A percentile compares a stretch with the other conserved stretches of the same genome.
phyloP scores from a whole-genome alignment of 1,284 basidiomycete species.

The Fomitopsis betulina region DNA sequence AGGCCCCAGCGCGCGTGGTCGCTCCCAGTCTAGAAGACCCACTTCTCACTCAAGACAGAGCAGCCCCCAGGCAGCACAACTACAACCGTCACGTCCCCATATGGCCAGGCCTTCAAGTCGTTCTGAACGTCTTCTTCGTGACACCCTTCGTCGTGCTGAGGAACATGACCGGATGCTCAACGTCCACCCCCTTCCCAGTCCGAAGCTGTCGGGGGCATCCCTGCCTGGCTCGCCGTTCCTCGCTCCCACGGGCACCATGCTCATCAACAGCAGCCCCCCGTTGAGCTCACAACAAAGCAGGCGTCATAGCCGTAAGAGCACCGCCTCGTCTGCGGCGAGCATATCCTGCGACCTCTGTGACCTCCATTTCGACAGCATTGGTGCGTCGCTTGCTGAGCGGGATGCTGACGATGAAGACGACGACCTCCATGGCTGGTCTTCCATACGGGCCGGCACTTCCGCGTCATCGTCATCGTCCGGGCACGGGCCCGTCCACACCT shows the following conservation, averaged over 20 bases:
- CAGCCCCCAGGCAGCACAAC: slow-evolving; percentile 16
- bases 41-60: slow-evolving; percentile 17
- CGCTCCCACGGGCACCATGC: slow-evolving; percentile 2
- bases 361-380: slow-evolving; percentile 7
- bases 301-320: slow-evolving; percentile 19
- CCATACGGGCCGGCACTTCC: slow-evolving; percentile 14
- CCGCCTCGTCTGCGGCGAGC: slow-evolving; percentile 22
- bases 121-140: slow-evolving; percentile 53
- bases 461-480: slow-evolving; percentile 19
- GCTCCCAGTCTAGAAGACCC: slow-evolving; percentile 22
- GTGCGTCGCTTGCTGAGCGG: slow-evolving; percentile 25
- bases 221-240: slow-evolving; percentile 6
- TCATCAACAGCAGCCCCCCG: slow-evolving; percentile 2
- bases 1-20: slow-evolving; percentile 13
- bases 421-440: slow-evolving; percentile 19
- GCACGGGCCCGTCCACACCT: slow-evolving; percentile 10
- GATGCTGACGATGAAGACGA: slow-evolving; percentile 25
- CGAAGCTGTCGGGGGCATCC: slow-evolving; percentile 7
- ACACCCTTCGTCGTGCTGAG: slow-evolving; percentile 51
- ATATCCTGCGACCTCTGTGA: slow-evolving; percentile 23
- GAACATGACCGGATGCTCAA: slow-evolving; percentile 27
- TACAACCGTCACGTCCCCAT: slow-evolving; percentile 19
- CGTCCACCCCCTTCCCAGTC: slow-evolving; percentile 13
- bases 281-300: slow-evolving; percentile 2
- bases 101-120: slow-evolving; percentile 33